Evolutionary conservation across 768 basidiomycete species (phyloP).

Genomic region (Pleurotus tuber-regium): DNA sequence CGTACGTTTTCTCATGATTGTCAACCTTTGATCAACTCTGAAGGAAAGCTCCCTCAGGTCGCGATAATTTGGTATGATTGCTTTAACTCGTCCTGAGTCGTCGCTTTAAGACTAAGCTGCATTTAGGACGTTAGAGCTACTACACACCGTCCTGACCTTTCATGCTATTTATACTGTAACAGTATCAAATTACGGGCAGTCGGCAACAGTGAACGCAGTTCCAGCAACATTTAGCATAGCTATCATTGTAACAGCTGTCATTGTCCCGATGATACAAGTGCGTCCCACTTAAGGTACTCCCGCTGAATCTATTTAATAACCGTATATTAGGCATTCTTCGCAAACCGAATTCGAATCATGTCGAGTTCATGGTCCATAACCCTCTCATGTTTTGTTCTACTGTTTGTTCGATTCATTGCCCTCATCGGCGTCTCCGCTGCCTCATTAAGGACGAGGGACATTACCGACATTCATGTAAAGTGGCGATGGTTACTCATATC

Average conservation of each 20-base stretch:
- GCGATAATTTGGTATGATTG: neutral
- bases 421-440: slow-evolving; percentile 14
- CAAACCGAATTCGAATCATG: slow-evolving; percentile 20
- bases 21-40: too few species aligned
- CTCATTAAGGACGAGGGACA: slow-evolving; percentile 12
- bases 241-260: slow-evolving; percentile 23
- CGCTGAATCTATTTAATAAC: neutral
- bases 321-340: slow-evolving; percentile 18
- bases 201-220: slow-evolving; percentile 12
- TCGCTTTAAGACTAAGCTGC: neutral
- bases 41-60: neutral
- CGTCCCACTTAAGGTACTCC: neutral
- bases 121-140: slow-evolving; percentile 18
- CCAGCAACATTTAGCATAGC: slow-evolving; percentile 18
- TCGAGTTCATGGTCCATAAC: slow-evolving; percentile 15
- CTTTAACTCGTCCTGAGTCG: neutral
- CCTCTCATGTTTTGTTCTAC: slow-evolving; percentile 13
- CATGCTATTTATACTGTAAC: slow-evolving; percentile 22
- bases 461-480: slow-evolving; percentile 13
- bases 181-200: slow-evolving; percentile 19
- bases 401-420: slow-evolving; percentile 16
- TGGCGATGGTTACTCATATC: slow-evolving; percentile 19
- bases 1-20: slow-evolving; percentile 13
- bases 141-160: slow-evolving; percentile 19
- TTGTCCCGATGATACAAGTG: slow-evolving; percentile 17